Percentiles rank a stretch among this genome's conserved stretches.
Conservation (phyloP, 257 asterid genomes). For the Paraleonurus japonicus region DNA sequence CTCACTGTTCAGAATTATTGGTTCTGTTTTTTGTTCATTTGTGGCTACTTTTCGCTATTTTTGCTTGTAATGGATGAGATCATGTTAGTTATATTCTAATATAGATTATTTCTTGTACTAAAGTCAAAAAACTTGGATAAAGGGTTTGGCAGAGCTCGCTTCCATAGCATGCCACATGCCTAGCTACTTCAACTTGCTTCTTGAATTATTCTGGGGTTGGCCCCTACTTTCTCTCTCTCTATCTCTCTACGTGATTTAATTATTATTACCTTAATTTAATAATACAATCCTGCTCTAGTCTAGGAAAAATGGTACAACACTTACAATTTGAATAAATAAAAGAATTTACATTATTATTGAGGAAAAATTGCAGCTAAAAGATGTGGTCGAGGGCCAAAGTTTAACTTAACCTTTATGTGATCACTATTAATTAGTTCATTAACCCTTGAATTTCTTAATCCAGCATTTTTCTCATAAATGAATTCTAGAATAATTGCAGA, state of each 20-base stretch:
- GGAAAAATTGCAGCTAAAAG: neutral
- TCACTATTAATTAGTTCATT: neutral
- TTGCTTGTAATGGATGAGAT: neutral
- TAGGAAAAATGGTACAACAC: neutral
- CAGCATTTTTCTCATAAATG: neutral
- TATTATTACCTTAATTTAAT: neutral
- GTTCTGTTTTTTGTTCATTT: neutral
- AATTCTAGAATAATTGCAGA: neutral
- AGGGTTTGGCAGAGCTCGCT: slow-evolving; percentile 24
- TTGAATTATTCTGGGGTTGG: neutral
- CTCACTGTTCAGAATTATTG: neutral
- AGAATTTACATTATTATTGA: neutral
- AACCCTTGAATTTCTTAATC: neutral
- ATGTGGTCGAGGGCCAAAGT: neutral
- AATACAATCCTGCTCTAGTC: neutral
- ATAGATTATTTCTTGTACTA: neutral
- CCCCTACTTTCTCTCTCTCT: neutral
- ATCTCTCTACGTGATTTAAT: neutral
- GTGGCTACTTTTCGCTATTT: neutral
- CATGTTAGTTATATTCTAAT: neutral
- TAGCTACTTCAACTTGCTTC: neutral
- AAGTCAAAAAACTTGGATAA: neutral
- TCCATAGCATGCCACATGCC: neutral
- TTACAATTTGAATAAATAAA: neutral
- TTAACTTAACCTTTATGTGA: neutral